Evolutionary conservation across 768 basidiomycete genomes (phyloP).

Genomic region (Phylloporus sp.): DNA sequence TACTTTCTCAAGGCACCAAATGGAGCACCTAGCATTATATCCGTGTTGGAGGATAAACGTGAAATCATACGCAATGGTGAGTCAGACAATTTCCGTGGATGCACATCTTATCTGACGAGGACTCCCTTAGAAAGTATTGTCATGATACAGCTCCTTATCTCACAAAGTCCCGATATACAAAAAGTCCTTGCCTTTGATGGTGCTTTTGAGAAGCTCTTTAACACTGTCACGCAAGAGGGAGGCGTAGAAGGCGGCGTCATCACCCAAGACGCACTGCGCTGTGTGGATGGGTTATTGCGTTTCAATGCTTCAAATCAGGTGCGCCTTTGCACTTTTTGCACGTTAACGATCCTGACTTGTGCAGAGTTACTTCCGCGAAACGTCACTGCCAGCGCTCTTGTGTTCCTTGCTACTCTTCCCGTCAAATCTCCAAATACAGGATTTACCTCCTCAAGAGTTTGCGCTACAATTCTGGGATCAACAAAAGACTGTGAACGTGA

Average conservation of each 20-base stretch:
- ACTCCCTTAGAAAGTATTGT: slow-evolving; percentile 66
- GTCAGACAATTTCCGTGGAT: slow-evolving; percentile 17
- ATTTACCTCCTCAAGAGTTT: slow-evolving; percentile 78
- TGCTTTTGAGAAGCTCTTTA: slow-evolving; percentile 93
- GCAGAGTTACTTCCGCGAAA: slow-evolving; percentile 96
- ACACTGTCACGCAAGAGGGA: slow-evolving; percentile 81
- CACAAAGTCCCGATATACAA: slow-evolving; percentile 90
- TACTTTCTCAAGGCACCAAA: slow-evolving; percentile 86
- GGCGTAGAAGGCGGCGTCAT: slow-evolving; percentile 90
- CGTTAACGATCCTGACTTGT: slow-evolving; percentile 13
- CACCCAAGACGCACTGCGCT: slow-evolving; percentile 79
- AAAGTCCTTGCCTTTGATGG: slow-evolving; percentile 97
- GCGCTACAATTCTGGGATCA: slow-evolving; percentile 95
- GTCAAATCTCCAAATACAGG: slow-evolving; percentile 52
- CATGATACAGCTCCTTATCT: slow-evolving; percentile 75
- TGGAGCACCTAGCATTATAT: slow-evolving; percentile 69
- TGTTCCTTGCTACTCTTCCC: slow-evolving; percentile 71
- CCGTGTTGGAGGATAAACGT: slow-evolving; percentile 76
- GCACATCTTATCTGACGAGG: slow-evolving; percentile 9
- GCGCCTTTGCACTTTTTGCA: slow-evolving; percentile 12
- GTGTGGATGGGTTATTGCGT: slow-evolving; percentile 80
- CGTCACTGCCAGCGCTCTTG: slow-evolving; percentile 63
- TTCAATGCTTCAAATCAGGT: slow-evolving; percentile 97
- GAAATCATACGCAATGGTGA: slow-evolving; percentile 88
- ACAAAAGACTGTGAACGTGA: slow-evolving; percentile 80